Evolutionary conservation across 805 yeast species (phyloP).

Genomic region (Ogataea populi-albae): DNA sequence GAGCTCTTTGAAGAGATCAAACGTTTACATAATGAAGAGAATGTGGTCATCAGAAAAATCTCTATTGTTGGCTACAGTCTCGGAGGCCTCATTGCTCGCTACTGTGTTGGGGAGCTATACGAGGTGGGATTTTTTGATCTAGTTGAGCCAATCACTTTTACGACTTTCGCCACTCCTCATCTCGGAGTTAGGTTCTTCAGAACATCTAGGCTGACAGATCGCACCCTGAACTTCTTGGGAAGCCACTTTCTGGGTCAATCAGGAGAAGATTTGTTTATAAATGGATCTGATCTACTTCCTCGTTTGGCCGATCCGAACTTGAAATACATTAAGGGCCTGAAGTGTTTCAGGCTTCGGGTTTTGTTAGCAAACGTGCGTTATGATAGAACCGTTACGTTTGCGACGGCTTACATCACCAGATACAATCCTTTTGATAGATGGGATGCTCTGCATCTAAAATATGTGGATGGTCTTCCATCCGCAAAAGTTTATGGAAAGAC

Average conservation of each 20-base stretch:
- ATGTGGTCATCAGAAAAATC: constrained; percentile 44
- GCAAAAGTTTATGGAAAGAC: constrained; percentile 37
- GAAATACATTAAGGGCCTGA: constrained; percentile 53
- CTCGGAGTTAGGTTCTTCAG: constrained; percentile 56
- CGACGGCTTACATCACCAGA: constrained; percentile 73
- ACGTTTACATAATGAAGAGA: constrained; percentile 31
- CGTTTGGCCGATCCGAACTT: constrained; percentile 52
- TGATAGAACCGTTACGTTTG: constrained; percentile 86
- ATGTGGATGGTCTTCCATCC: constrained; percentile 43
- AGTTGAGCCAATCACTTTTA: constrained; percentile 59
- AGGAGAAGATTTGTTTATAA: constrained; percentile 71
- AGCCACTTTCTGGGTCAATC: constrained; percentile 57
- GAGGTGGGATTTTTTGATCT: constrained; percentile 48
- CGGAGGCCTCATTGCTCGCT: constrained; percentile 83
- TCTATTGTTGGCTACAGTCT: constrained; percentile 85
- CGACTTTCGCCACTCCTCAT: constrained; percentile 81
- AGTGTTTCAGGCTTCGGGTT: constrained; percentile 52
- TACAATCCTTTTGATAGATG: constrained; percentile 67
- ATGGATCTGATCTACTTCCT: constrained; percentile 45
- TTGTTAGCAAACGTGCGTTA: constrained; percentile 72
- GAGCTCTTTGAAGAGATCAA: constrained; percentile 54
- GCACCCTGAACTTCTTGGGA: constrained; percentile 50
- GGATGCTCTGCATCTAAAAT: constrained; percentile 46
- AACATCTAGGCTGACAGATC: constrained; percentile 25
- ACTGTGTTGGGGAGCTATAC: constrained; percentile 58